Evolutionary conservation across 1,139 yeast species (phyloP), one percentile per base, ranked within the genome.

Genomic region (Meyerozyma elateridarum): DNA sequence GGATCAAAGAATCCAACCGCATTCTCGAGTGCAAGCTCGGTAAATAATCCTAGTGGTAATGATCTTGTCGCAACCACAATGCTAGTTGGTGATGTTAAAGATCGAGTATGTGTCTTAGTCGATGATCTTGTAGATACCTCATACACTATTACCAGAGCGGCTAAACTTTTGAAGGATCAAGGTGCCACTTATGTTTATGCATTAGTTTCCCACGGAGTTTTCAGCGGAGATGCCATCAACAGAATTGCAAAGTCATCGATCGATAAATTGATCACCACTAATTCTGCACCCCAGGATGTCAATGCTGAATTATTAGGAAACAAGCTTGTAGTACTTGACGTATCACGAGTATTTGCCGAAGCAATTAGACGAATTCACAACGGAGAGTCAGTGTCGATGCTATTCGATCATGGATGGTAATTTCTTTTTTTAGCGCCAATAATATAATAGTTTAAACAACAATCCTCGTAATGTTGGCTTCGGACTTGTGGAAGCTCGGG

Each of bases 81-180:
- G 89, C 73, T 89, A 27, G 97, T 89, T 18, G 97, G 97, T 24
- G 95, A 89, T 48, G 96, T 89, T 22, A 73, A 74, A 42, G 88
- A 77, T 46, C 76, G 83, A 48, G 85, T 78, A 4, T 93, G 97
- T 54, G 80, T 91, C 13, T 65, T 93, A 37, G 73, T 91, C 28
- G 99, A 91, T 60, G 99, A 91, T 58, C 68, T 91, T 49, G 91
- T 88, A 6, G 99, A 91, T 53, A 89, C 98, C 2, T 88, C 95
- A 4, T 83, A 82, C 51, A 91, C 99, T 1, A 79, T 91, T 33
- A 82, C 93, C 1, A 68, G 96, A 31, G 97, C 97, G 8, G 96
- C 97, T 14, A 83, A 80, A 54, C 65, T 93, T 29, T 70, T 91
- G 51, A 89, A 87, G 54, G 95, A 85, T 46, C 95, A 89, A 52